Percentiles rank a stretch among this genome's conserved stretches.
phyloP scores from a whole-genome alignment of 768 basidiomycete species.

The Boletellus ananiceps region DNA sequence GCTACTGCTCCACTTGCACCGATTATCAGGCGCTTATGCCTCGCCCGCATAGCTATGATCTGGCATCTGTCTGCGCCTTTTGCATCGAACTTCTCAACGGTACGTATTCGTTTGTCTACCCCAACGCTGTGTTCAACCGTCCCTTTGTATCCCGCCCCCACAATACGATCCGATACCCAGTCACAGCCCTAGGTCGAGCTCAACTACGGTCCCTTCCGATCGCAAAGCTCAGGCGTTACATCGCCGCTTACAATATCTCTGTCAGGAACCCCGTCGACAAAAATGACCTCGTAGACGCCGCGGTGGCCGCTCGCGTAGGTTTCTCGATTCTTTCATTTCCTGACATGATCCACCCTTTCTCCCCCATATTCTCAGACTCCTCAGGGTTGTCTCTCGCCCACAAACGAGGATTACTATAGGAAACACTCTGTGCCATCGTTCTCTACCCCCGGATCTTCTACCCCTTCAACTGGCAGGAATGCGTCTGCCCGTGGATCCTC shows the following conservation, averaged over 20 bases:
- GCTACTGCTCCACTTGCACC: slow-evolving; percentile 67
- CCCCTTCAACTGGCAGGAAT: slow-evolving; percentile 16
- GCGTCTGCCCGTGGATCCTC: slow-evolving; percentile 12
- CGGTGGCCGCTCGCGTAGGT: slow-evolving; percentile 49
- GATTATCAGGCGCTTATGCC: slow-evolving; percentile 80
- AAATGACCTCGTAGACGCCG: slow-evolving; percentile 68
- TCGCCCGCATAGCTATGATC: slow-evolving; percentile 60
- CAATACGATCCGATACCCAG: slow-evolving; percentile 38
- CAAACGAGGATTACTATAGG: slow-evolving; percentile 51
- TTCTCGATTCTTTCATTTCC: neutral
- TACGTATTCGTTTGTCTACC: slow-evolving; percentile 30
- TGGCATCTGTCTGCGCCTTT: slow-evolving; percentile 61
- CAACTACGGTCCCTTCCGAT: slow-evolving; percentile 55
- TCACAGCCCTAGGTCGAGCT: slow-evolving; percentile 61
- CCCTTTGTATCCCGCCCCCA: too few relatives aligned
- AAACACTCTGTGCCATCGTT: slow-evolving; percentile 25
- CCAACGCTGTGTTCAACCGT: neutral
- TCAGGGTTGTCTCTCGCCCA: slow-evolving; percentile 57
- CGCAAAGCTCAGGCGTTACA: slow-evolving; percentile 63
- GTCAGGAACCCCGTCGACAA: slow-evolving; percentile 66
- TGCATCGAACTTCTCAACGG: slow-evolving; percentile 69
- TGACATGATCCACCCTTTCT: neutral
- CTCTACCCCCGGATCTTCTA: slow-evolving; percentile 8
- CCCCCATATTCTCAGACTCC: slow-evolving; percentile 35
- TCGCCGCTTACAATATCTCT: slow-evolving; percentile 63